phyloP scores from a whole-genome alignment of 2,329 filamentous ascomycete species.

The Botrytis sinoallii region DNA sequence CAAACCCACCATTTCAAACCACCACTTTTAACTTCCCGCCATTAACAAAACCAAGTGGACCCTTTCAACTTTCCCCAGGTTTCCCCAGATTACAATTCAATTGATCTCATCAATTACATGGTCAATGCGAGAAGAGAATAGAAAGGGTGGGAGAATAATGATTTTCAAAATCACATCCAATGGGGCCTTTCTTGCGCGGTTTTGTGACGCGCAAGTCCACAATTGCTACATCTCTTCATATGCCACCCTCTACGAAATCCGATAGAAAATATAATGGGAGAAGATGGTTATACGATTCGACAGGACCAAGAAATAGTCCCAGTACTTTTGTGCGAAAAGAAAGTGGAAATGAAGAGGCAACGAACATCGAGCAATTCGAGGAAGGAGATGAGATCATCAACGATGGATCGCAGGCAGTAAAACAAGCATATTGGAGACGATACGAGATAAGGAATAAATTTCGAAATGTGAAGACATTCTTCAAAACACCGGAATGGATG shows the following conservation, averaged over 20 bases:
- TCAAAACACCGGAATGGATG: constrained; percentile 11
- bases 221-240: not conserved
- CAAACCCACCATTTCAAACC: constrained; percentile 1
- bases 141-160: not conserved
- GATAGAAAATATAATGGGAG: not conserved
- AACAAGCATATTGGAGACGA: not conserved
- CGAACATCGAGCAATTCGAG: not conserved
- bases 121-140: constrained; percentile 5
- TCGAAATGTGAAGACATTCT: not conserved
- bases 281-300: not conserved
- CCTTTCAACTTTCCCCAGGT: not conserved
- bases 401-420: not conserved
- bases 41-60: constrained; percentile 16
- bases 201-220: constrained; percentile 6
- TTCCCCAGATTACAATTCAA: constrained; percentile 3
- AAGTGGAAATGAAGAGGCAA: not conserved
- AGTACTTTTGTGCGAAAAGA: not conserved
- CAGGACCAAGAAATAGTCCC: not conserved
- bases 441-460: not conserved
- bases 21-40: constrained; percentile 10
- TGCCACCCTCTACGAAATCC: not conserved
- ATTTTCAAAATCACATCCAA: not conserved
- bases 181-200: constrained; percentile 2
- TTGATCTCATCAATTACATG: constrained; percentile 11
- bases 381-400: not conserved